Evolutionary conservation across 192 early-diverging fungal genomes (phyloP), one percentile per base, ranked within the genome.

Genomic region (Entophlyctis luteolus): DNA sequence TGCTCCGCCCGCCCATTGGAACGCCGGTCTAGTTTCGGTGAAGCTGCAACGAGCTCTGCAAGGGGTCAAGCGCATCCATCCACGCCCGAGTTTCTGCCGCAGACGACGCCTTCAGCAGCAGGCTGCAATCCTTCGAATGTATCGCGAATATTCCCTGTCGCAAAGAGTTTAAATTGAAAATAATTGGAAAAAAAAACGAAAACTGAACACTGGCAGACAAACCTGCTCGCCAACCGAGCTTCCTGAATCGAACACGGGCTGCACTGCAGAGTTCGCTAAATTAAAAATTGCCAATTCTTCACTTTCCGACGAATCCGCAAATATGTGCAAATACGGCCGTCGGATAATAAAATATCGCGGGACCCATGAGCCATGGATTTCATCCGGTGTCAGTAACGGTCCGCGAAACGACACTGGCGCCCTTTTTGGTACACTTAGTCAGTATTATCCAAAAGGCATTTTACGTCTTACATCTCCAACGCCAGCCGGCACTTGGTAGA

Each of bases 271-370:
- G 28, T 87, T 82, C n/a, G 81, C 71, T 27, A 96, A 72, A 49
- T 90, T 89, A 53, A 93, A 81, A n/a, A 91, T 87, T 55, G 85
- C 83, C 29, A 87, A 76, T 56, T 92, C 83, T n/a, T 84, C 83
- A 4, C 62, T 68, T 62, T 91, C 89, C 1, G 74, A 75, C 20
- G 79, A 65, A 57, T 80, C 86, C 27, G 72, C 75, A 77, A 88
- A 93, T 28, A 93, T 82, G 65, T 90, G 91, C 33, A 95, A 68
- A 67, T 90, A 91, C 12, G 93, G 93, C 69, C 86, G 81, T 42
- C 87, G 76, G 55, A 91, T 75, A 34, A 93, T 90, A 76, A 90
- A 87, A 88, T 89, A 93, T 4, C 87, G 77, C 47, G 85, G 83
- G 1, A 80, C 73, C 93, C 93, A 95, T n/a, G n/a, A n/a, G 18